Evolutionary conservation across 2,329 filamentous ascomycete genomes (phyloP).

Genomic region (Penicillium oxalicum): DNA sequence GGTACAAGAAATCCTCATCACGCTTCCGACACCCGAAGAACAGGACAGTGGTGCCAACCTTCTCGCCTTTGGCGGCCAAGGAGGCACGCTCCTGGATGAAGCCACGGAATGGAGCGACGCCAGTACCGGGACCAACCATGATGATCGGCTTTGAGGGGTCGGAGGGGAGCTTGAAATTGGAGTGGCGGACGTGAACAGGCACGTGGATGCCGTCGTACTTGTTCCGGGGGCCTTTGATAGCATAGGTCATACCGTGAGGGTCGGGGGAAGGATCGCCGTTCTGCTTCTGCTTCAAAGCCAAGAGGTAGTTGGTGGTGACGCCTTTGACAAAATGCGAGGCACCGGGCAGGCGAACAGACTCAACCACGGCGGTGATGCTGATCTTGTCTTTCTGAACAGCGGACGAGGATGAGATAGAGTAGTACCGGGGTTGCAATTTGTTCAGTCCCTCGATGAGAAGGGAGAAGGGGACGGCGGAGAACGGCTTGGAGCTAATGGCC

Average conservation of each 20-base stretch:
- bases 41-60: conserved; percentile 78
- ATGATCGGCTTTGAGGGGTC: conserved; percentile 91
- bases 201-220: conserved; percentile 96
- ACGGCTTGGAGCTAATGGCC: conserved; percentile 66
- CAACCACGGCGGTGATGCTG: conserved; percentile 90
- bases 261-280: conserved; percentile 76
- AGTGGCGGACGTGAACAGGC: conserved; percentile 92
- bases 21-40: conserved; percentile 92
- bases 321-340: conserved; percentile 78
- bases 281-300: conserved; percentile 95
- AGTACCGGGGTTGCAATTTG: conserved; percentile 96
- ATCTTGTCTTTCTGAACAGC: conserved; percentile 90
- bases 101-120: conserved; percentile 90
- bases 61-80: conserved; percentile 70
- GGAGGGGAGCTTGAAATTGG: conserved; percentile 97
- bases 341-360: conserved; percentile 71
- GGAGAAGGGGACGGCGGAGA: conserved; percentile 85
- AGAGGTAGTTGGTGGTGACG: conserved; percentile 92
- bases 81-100: conserved; percentile 92
- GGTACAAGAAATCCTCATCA: conserved; percentile 88
- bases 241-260: conserved; percentile 77
- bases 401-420: conserved; percentile 97
- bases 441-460: conserved; percentile 87
- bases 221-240: conserved; percentile 82
- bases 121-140: conserved; percentile 92